These are phyloP conservation scores for Tieghemostelium lacteum DNA, from an alignment of 78 protist genomes.

Conservation along the genomic window DNA sequence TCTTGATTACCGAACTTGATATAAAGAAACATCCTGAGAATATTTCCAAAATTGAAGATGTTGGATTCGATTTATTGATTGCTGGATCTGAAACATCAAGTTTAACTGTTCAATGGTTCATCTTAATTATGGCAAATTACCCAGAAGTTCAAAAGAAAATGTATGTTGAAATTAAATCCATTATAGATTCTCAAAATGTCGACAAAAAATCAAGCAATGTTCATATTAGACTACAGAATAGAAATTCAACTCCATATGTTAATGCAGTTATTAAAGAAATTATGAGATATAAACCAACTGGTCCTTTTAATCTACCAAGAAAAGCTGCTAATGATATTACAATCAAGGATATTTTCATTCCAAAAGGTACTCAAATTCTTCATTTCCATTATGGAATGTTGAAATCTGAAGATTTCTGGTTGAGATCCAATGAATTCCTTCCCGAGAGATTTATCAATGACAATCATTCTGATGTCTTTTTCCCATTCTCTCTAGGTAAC, in stretches of 20 bases:
- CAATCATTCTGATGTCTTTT: no score
- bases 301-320: slow-evolving; percentile 16
- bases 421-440: background rate
- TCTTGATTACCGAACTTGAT: slow-evolving; percentile 7
- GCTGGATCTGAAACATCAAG: slow-evolving; percentile 43
- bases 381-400: no score
- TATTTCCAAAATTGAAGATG: no score
- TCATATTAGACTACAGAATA: background rate
- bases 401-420: background rate
- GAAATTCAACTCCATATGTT: no score
- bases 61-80: no score
- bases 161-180: background rate
- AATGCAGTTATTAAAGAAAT: slow-evolving; percentile 30
- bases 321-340: background rate
- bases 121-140: no score
- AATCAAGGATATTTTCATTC: no score
- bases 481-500: no score
- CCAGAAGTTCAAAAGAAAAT: background rate
- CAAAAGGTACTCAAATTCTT: no score
- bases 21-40: no score
- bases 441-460: no score
- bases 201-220: no score
- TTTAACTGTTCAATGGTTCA: slow-evolving; percentile 25
- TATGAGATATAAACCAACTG: slow-evolving; percentile 26
- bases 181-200: background rate